Conservation (phyloP, 495 filamentous ascomycete species). For the Bombardia bombarda region DNA sequence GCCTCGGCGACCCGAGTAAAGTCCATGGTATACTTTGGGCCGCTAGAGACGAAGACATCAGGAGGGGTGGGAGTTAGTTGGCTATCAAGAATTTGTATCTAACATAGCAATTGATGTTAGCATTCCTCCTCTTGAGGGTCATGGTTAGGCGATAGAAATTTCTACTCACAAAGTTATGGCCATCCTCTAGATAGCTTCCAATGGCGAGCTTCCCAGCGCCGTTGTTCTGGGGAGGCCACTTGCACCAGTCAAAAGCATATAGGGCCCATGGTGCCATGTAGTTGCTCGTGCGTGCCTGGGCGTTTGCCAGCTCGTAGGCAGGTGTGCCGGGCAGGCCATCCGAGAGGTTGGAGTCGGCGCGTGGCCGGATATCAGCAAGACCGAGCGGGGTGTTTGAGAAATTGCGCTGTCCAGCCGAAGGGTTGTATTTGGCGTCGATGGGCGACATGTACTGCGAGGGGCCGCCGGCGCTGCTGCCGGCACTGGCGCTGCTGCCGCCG, state of each 20-base stretch:
- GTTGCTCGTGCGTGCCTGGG: slow-evolving; percentile 56
- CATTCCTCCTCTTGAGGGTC: no score
- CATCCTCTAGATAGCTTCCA: slow-evolving; percentile 94
- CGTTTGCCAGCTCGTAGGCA: slow-evolving; percentile 44
- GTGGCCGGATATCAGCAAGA: slow-evolving; percentile 79
- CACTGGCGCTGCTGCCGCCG: slow-evolving; percentile 28
- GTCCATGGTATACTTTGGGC: slow-evolving; percentile 67
- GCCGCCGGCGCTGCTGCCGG: slow-evolving; percentile 10
- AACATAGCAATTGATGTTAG: neutral
- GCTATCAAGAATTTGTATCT: slow-evolving; percentile 98
- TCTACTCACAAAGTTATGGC: slow-evolving; percentile 91
- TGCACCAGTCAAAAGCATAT: slow-evolving; percentile 98
- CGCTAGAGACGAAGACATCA: slow-evolving; percentile 63
- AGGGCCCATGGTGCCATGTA: slow-evolving; percentile 93
- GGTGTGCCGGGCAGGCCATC: slow-evolving; percentile 51
- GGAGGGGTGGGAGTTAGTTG: slow-evolving; percentile 62
- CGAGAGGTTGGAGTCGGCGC: slow-evolving; percentile 65
- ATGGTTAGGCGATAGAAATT: no score
- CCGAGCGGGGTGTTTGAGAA: slow-evolving; percentile 79
- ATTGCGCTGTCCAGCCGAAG: slow-evolving; percentile 63
- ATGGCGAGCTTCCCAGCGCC: slow-evolving; percentile 87
- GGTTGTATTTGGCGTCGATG: slow-evolving; percentile 54
- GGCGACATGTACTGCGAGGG: slow-evolving; percentile 60
- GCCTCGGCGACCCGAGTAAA: slow-evolving; percentile 95
- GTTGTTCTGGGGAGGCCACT: slow-evolving; percentile 79